Evolutionary conservation across 768 basidiomycete species (phyloP), one percentile per base, ranked within the genome.

Genomic region (Pisolithus microcarpus): DNA sequence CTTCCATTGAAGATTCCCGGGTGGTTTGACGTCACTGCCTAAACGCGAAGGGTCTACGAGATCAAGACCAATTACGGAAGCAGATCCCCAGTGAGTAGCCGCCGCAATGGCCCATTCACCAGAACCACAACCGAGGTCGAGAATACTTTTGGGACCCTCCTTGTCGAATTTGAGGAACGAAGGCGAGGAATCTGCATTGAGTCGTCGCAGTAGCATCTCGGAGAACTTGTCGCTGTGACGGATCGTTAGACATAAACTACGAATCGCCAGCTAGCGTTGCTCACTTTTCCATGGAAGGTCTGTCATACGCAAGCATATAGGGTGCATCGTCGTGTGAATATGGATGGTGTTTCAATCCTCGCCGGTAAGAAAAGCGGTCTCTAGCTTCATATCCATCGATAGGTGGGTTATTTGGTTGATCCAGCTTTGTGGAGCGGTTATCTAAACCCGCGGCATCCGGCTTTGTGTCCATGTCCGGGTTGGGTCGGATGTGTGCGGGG

Each of bases 91-190:
- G n/a, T 66, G 59, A 19, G 61, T 69, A 3, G 84, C 79, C 4
- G 87, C 82, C 44, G 81, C 72, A 0, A 79, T 52, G 5, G 82
- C 71, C 89, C 89, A 91, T 44, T 76, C 61, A 0, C 87, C 87
- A 43, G 75, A 57, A 10, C 89, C 88, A 62, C 87, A 90, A 2
- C 89, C 89, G 11, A 91, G 66, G 59, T 91, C 88, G 7, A 91
- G 74, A 21, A 84, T 81, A 11, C 70, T 67, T 1, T 65, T 61
- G 1, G 86, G 83, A 0, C 73, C 71, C n/a, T 66, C 67, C 21
- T 72, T 71, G 34, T 70, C 61, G 53, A 75, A 77, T 52, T 75
- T 67, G 51, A 78, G 72, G 58, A 91, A 89, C 0, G 81, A 78
- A 0, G 87, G 86, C 0, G 76, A 75, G 5, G 72, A 73, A 2